Evolutionary conservation across 2,329 filamentous ascomycete genomes (phyloP), one percentile per base, ranked within the genome.

Genomic region (Sphaerostilbella broomeana): DNA sequence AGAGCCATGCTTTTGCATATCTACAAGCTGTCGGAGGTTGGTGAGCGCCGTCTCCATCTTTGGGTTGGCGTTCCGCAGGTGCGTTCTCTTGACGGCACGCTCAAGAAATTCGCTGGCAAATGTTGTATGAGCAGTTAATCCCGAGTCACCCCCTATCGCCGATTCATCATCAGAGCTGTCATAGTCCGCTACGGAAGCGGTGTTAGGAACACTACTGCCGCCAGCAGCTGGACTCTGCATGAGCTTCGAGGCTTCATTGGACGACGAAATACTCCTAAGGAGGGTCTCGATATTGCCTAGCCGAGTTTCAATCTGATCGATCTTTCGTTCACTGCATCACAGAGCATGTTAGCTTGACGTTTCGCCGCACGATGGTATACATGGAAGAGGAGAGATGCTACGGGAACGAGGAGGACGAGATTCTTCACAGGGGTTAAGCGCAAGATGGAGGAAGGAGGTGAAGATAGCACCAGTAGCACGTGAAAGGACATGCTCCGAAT

Each of bases 321-420:
- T 75, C 54, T 76, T 76, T 44, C 62, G 63, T 53, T 76, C 72
- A 54, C 72, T 75, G 25, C n/a, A n/a, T n/a, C n/a, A n/a, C n/a
- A n/a, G n/a, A n/a, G n/a, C n/a, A n/a, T n/a, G n/a, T n/a, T n/a
- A n/a, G n/a, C n/a, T n/a, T n/a, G n/a, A n/a, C n/a, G n/a, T n/a
- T n/a, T n/a, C n/a, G n/a, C n/a, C n/a, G n/a, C n/a, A n/a, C n/a
- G n/a, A n/a, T n/a, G n/a, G n/a, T n/a, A n/a, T n/a, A n/a, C n/a
- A n/a, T n/a, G n/a, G n/a, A n/a, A n/a, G n/a, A n/a, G n/a, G n/a
- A n/a, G n/a, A n/a, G n/a, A n/a, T n/a, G n/a, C n/a, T n/a, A n/a
- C n/a, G n/a, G n/a, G n/a, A n/a, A n/a, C n/a, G 12, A 19, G 5
- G 18, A 3, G 13, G 2, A 6, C 3, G 12, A 6, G 31, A 34